phyloP scores from a whole-genome alignment of 2,329 filamentous ascomycete species.

The Ophioceras dolichostomum region DNA sequence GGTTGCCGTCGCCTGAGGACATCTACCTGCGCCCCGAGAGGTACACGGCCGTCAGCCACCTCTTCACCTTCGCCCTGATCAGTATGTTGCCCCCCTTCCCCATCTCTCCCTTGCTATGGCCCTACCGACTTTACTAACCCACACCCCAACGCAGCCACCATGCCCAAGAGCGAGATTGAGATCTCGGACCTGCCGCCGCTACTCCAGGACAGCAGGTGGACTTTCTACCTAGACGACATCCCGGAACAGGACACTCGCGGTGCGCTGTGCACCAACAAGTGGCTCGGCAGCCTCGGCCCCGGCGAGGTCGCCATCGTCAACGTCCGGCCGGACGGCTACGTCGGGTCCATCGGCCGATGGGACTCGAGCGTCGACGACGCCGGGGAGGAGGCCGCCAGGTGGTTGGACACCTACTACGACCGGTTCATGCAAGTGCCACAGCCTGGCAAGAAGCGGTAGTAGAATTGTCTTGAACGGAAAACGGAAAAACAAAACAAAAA shows the following conservation, averaged over 20 bases:
- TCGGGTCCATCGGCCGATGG: constrained; percentile 49
- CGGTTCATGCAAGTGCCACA: constrained; percentile 39
- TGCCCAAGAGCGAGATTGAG: constrained; percentile 51
- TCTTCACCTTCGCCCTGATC: constrained; percentile 59
- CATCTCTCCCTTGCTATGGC: neutral
- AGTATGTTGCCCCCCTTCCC: constrained; percentile 30
- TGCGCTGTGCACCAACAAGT: constrained; percentile 51
- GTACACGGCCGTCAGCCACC: constrained; percentile 54
- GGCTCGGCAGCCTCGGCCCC: constrained; percentile 46
- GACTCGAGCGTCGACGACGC: constrained; percentile 36
- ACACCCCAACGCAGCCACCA: constrained; percentile 29
- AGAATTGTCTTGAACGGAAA: too few species aligned
- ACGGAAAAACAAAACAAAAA: too few species aligned
- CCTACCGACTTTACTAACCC: constrained; percentile 6
- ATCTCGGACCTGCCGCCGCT: constrained; percentile 50
- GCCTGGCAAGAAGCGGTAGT: constrained; percentile 9
- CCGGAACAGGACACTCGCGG: constrained; percentile 40
- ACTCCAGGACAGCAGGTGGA: constrained; percentile 56
- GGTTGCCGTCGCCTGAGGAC: constrained; percentile 45
- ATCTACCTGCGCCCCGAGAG: constrained; percentile 54
- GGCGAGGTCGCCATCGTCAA: constrained; percentile 52
- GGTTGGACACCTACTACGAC: constrained; percentile 42
- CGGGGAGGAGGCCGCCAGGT: constrained; percentile 37
- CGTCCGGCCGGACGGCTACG: constrained; percentile 63
- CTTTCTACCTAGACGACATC: constrained; percentile 58